Evolutionary conservation across 2,329 filamentous ascomycete species (phyloP), one percentile per base, ranked within the genome.

Genomic region (Neofusicoccum kwambonambiense): DNA sequence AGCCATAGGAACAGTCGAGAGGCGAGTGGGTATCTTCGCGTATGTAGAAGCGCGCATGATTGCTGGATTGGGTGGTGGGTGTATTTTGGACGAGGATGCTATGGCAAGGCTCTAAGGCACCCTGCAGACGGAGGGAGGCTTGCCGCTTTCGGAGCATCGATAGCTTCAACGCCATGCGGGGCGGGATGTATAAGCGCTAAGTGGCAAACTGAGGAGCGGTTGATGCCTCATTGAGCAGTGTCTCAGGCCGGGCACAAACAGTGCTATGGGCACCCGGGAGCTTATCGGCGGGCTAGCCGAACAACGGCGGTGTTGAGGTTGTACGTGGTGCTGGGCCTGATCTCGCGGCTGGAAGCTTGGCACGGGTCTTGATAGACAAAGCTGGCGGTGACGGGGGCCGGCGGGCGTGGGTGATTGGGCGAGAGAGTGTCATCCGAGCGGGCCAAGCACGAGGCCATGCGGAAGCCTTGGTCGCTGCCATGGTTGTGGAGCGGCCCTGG

Each of bases 401-500:
- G 12, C 4, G 15, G 22, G 13, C 3, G 27, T 22, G 39, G 2
- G 4, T 60, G 61, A 50, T 60, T 63, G 56, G 41, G 51, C 44
- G 56, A 61, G 62, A 62, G 37, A 41, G 22, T 15, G 50, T 44
- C 50, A 47, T 27, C 31, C 42, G 60, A 31, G 60, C 49, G 60
- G 49, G 60, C 60, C 60, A 63, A 63, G 60, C 27, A 51, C 45
- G 45, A 50, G 45, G 44, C 31, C 34, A 31, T 62, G 45, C 44
- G 58, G 45, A 62, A 60, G 22, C 12, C 39, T 60, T 50, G 44
- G 19, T 49, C 9, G 47, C 31, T 15, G 34, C 27, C 45, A 31
- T 62, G 35, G 34, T n/a, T 39, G 58, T 62, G 58, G 58, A 62
- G 49, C 45, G 17, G 37, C 42, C 8, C 37, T 56, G 35, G 11